Conservation (phyloP, 2,329 filamentous ascomycete genomes). For the Calonectria pteridis region DNA sequence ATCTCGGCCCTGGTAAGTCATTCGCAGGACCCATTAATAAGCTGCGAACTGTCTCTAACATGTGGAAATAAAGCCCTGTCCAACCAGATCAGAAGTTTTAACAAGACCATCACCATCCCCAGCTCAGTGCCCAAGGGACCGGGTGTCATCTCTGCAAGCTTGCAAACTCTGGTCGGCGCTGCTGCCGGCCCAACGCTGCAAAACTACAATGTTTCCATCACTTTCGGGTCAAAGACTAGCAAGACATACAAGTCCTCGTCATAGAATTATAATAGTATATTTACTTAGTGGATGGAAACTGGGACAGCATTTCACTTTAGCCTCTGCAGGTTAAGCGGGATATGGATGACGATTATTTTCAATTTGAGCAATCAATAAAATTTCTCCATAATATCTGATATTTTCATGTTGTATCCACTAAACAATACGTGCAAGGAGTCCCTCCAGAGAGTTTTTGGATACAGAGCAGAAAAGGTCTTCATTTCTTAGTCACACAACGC, state of each 20-base stretch:
- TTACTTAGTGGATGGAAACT: neutral
- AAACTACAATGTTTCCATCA: constrained; percentile 44
- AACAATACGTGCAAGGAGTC: neutral
- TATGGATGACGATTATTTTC: neutral
- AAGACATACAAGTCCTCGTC: constrained; percentile 34
- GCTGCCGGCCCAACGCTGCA: constrained; percentile 31
- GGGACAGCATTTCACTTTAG: neutral
- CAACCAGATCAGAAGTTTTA: constrained; percentile 43
- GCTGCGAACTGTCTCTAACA: constrained; percentile 17
- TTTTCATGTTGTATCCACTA: neutral
- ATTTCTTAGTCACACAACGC: too few relatives aligned
- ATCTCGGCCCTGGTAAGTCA: constrained; percentile 52
- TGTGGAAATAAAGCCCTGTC: constrained; percentile 30
- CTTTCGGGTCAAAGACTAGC: constrained; percentile 39
- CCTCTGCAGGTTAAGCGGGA: neutral
- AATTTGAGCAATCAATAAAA: neutral
- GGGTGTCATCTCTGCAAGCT: constrained; percentile 42
- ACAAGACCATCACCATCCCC: constrained; percentile 44
- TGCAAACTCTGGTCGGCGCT: constrained; percentile 47
- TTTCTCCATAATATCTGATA: neutral
- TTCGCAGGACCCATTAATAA: neutral
- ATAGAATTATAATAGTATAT: neutral
- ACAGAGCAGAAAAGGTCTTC: too few relatives aligned
- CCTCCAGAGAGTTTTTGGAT: too few relatives aligned
- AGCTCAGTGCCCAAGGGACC: constrained; percentile 31